These are phyloP conservation scores for Thuidium tamariscinum DNA, from an alignment of 225 moss, liverwort and hornwort species.

Conservation along the genomic window DNA sequence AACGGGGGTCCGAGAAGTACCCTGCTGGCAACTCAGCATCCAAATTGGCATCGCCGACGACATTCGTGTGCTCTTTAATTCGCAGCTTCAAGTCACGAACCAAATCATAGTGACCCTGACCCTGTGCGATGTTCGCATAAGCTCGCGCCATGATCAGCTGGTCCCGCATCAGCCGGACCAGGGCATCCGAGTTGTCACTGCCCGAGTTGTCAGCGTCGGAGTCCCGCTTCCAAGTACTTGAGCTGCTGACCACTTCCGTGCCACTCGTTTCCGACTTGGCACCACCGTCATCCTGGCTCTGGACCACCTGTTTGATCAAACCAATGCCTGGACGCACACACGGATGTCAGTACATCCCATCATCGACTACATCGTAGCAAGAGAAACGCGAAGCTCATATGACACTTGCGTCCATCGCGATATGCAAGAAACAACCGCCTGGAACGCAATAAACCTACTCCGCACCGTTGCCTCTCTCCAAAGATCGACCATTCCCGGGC, in stretches of 20 bases:
- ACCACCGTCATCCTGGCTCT: not conserved
- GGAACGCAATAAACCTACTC: not conserved
- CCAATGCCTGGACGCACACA: not conserved
- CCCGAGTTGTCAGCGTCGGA: constrained; percentile 41
- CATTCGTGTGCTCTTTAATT: constrained; percentile 25
- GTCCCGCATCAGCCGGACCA: constrained; percentile 38
- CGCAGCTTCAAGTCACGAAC: constrained; percentile 34
- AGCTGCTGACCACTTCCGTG: constrained; percentile 12
- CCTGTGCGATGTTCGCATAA: constrained; percentile 38
- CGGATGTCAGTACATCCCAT: not conserved
- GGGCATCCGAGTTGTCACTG: constrained; percentile 50
- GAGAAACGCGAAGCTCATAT: not conserved
- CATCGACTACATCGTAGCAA: not conserved
- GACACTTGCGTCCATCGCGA: not conserved
- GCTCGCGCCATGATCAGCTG: constrained; percentile 51
- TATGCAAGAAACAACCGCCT: not conserved
- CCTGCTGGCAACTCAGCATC: constrained; percentile 26
- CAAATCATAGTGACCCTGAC: constrained; percentile 24
- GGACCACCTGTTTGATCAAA: constrained; percentile 14
- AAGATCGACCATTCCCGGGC: not conserved
- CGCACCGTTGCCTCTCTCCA: not conserved
- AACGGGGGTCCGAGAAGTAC: not conserved
- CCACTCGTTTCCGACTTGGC: constrained; percentile 3
- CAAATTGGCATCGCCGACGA: constrained; percentile 24
- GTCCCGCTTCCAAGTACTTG: constrained; percentile 42